Evolutionary conservation across 495 filamentous ascomycete genomes (phyloP).

Genomic region (Aspergillus heteromorphus): DNA sequence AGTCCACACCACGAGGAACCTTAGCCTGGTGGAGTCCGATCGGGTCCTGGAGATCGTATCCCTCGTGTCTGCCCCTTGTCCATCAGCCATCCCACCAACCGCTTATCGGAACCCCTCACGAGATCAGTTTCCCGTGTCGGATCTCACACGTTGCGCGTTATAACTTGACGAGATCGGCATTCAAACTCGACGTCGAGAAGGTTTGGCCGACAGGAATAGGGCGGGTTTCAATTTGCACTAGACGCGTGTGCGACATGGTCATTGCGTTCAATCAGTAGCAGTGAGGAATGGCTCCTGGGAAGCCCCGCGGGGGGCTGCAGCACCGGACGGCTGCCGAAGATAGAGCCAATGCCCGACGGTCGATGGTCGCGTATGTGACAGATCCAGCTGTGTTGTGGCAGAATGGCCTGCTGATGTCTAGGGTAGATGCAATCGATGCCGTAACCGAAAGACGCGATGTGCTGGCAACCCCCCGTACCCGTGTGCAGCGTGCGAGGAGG

Average conservation of each 20-base stretch:
- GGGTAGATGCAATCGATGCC: constrained; percentile 34
- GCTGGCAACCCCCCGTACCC: constrained; percentile 31
- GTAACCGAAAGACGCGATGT: constrained; percentile 31
- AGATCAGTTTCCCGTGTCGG: background rate
- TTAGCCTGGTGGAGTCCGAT: background rate
- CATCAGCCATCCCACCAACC: background rate
- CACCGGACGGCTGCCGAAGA: constrained; percentile 14
- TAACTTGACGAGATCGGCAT: background rate
- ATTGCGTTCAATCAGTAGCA: background rate
- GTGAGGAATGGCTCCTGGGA: constrained; percentile 23
- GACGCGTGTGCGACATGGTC: constrained; percentile 3
- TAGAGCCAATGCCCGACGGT: constrained; percentile 17
- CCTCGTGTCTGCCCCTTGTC: background rate
- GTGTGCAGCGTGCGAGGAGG: constrained; percentile 31
- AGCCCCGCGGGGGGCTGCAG: constrained; percentile 10
- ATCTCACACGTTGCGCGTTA: background rate
- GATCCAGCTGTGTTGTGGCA: background rate
- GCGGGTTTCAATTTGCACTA: background rate
- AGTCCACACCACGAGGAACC: background rate
- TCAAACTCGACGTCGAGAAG: background rate
- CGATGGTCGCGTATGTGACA: constrained; percentile 29
- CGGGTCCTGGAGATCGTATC: background rate
- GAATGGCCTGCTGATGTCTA: background rate
- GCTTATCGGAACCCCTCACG: background rate
- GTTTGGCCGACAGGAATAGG: background rate